phyloP scores from a whole-genome alignment of 169 alveolate species.

The Plasmodium inui region DNA sequence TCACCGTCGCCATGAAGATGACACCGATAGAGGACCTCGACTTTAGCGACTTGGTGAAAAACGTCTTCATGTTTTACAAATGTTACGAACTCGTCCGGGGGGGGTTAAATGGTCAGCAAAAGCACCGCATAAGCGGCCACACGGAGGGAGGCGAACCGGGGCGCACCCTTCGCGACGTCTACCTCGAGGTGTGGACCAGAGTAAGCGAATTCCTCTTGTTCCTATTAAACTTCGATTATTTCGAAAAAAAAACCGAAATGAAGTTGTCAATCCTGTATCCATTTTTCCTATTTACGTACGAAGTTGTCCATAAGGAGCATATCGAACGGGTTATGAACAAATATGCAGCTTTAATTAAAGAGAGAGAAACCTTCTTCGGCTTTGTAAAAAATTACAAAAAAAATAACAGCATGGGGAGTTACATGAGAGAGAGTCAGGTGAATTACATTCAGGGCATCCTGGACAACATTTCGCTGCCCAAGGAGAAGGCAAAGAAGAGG shows the following conservation, averaged over 20 bases:
- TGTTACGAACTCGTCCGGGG: conserved; percentile 30
- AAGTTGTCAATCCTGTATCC: conserved; percentile 27
- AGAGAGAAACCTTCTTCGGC: conserved; percentile 27
- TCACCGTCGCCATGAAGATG: conserved; percentile 40
- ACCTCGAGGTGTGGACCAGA: conserved; percentile 42
- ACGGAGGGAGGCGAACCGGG: neutral
- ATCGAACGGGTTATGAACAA: conserved; percentile 27
- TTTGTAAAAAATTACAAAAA: conserved; percentile 46
- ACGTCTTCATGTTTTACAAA: conserved; percentile 56
- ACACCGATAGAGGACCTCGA: conserved; percentile 16
- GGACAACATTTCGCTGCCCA: conserved; percentile 3
- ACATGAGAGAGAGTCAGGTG: conserved; percentile 39
- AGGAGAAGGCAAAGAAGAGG: conserved; percentile 11
- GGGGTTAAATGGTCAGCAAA: neutral
- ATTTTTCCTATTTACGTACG: conserved; percentile 76
- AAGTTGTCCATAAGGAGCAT: conserved; percentile 28
- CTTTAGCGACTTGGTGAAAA: conserved; percentile 28
- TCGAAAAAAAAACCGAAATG: conserved; percentile 60
- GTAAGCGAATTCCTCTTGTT: conserved; percentile 33
- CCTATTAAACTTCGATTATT: conserved; percentile 48
- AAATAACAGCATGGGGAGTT: neutral
- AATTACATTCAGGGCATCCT: conserved; percentile 14
- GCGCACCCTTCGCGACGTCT: neutral
- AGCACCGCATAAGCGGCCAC: neutral
- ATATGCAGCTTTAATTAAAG: conserved; percentile 15